Percentiles rank a stretch among this genome's conserved stretches.
Conservation (phyloP, 768 basidiomycete species). For the Serendipita vermifera region DNA sequence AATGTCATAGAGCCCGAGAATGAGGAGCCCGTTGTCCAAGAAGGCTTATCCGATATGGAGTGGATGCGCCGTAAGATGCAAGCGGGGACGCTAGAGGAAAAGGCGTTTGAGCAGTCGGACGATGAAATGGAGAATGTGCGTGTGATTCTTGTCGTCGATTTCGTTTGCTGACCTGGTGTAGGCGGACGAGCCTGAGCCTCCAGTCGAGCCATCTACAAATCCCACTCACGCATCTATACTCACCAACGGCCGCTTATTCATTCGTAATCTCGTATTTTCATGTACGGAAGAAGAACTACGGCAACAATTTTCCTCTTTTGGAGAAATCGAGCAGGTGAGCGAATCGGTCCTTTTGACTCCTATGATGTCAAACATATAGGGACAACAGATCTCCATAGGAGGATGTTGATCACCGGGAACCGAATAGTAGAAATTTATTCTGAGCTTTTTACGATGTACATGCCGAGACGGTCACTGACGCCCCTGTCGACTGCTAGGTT, state of each 20-base stretch:
- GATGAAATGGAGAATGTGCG: slow-evolving; percentile 31
- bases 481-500: slow-evolving; percentile 25
- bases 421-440: slow-evolving; percentile 47
- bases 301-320: slow-evolving; percentile 52
- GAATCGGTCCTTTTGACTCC: neutral
- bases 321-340: slow-evolving; percentile 64
- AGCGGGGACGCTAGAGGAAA: slow-evolving; percentile 26
- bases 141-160: neutral
- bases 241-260: slow-evolving; percentile 67
- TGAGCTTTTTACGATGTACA: slow-evolving; percentile 23
- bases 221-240: slow-evolving; percentile 40
- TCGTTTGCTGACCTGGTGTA: neutral
- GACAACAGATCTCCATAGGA: slow-evolving; percentile 47
- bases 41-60: slow-evolving; percentile 50
- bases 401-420: slow-evolving; percentile 46
- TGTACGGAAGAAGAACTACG: slow-evolving; percentile 60
- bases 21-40: slow-evolving; percentile 20
- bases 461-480: slow-evolving; percentile 18
- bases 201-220: slow-evolving; percentile 16
- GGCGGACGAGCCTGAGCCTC: neutral
- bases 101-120: slow-evolving; percentile 49
- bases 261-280: slow-evolving; percentile 89
- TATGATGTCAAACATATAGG: slow-evolving; percentile 30
- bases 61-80: slow-evolving; percentile 58
- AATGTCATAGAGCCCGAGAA: slow-evolving; percentile 13